Percentiles rank a stretch among this genome's conserved stretches.
phyloP scores from a whole-genome alignment of 2,329 filamentous ascomycete genomes.

The Penicillium brevicompactum region DNA sequence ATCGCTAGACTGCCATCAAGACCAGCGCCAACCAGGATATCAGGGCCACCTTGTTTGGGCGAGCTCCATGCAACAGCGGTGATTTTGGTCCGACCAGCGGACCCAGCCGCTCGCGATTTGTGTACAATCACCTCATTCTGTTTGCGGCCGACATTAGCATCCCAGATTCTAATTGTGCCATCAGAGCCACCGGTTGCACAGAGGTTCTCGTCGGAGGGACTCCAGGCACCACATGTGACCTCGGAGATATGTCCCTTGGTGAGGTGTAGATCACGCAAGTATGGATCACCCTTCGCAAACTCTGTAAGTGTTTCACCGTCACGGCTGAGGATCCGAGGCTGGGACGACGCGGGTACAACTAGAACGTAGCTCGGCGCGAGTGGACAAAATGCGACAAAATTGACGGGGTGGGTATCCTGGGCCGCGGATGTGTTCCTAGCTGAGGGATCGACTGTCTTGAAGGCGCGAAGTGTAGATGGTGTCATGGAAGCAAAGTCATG shows the following conservation, averaged over 20 bases:
- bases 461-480: slow-evolving; percentile 88
- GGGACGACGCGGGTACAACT: slow-evolving; percentile 83
- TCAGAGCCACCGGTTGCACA: slow-evolving; percentile 93
- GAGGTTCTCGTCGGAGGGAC: slow-evolving; percentile 79
- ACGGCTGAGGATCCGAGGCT: slow-evolving; percentile 84
- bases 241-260: slow-evolving; percentile 97
- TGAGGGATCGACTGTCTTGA: slow-evolving; percentile 88
- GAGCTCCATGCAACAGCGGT: slow-evolving; percentile 87
- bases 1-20: slow-evolving; percentile 88
- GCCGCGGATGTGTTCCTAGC: slow-evolving; percentile 69
- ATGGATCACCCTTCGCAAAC: slow-evolving; percentile 98
- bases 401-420: slow-evolving; percentile 83
- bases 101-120: slow-evolving; percentile 86
- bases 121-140: slow-evolving; percentile 95
- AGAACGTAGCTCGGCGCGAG: slow-evolving; percentile 78
- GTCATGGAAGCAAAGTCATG: slow-evolving; percentile 97
- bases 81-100: slow-evolving; percentile 89
- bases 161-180: slow-evolving; percentile 95
- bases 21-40: slow-evolving; percentile 77
- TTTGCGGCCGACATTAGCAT: slow-evolving; percentile 83
- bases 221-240: slow-evolving; percentile 86
- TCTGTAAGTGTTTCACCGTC: slow-evolving; percentile 85
- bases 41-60: slow-evolving; percentile 73
- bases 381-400: slow-evolving; percentile 85
- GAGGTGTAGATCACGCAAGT: slow-evolving; percentile 93